Base-by-base conservation (phyloP, 495 filamentous ascomycete genomes). In the Hypomontagnella monticulosa region DNA sequence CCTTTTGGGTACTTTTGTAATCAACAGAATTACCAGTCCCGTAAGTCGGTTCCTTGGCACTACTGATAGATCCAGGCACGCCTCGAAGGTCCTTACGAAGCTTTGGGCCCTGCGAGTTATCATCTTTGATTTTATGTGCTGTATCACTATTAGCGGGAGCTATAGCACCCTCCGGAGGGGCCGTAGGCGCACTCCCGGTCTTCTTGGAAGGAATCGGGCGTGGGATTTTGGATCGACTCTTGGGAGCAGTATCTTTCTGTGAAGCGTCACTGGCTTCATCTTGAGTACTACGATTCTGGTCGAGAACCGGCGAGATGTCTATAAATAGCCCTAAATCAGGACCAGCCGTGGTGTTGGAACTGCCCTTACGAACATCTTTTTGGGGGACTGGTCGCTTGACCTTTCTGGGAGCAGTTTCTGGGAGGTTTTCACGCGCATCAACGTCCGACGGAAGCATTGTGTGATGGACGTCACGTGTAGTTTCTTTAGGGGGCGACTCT, bases 1-100 rank as follows among this genome's bases (percentile, higher is more conserved):
- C 43, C 34, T 50, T 15, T 6, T 20, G 36, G 46, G 18, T 30
- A 16, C 36, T 5, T 41, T 15, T 61, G 61, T 36, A 57, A 66
- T 50, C 53, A 20, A 15, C 46, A 58, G 11, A 33, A 15, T n/a
- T 9, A 44, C 5, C 16, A 15, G 1, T n/a, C 11, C 37, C 27
- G 12, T 7, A 1, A 41, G 27, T 14, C 50, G 50, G 1, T 16
- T 55, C 7, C 30, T 56, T 14, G 11, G 4, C 9, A 4, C 1
- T 16, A 14, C 18, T 14, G 5, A 12, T 12, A 37, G 40, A 33
- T 19, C 37, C 50, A 7, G 19, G 7, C 12, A 3, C 20, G 6
- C 11, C 6, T 0, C 9, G 16, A 15, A 16, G 7, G 10, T 36
- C 12, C 3, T 32, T 20, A 7, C 11, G 15, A 50, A 14, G 11